Evolutionary conservation across 108 stramenopile genomes (phyloP).

Genomic region (Cyclotella kingstonii): DNA sequence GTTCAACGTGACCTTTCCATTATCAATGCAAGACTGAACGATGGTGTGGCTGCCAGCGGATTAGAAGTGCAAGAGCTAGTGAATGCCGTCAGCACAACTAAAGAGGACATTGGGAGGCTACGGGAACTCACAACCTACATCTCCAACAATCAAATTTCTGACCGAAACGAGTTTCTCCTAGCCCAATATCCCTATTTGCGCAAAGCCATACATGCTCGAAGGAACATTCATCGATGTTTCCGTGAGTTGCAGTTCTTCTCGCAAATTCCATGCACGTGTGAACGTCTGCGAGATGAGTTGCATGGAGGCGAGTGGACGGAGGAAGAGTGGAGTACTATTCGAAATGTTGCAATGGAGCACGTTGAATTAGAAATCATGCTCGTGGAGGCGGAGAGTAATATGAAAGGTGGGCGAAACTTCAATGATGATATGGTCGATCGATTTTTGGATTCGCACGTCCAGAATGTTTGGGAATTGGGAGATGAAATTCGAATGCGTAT

Average conservation of each 20-base stretch:
- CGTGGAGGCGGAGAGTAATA: slow-evolving; percentile 84
- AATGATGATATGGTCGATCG: slow-evolving; percentile 75
- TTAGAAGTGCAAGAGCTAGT: slow-evolving; percentile 87
- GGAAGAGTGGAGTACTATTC: slow-evolving; percentile 80
- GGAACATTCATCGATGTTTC: slow-evolving; percentile 79
- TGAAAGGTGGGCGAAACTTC: slow-evolving; percentile 54
- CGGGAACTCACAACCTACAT: slow-evolving; percentile 87
- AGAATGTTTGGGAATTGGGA: slow-evolving; percentile 92
- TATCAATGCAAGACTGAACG: slow-evolving; percentile 82
- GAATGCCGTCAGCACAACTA: slow-evolving; percentile 78
- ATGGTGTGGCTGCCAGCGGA: slow-evolving; percentile 85
- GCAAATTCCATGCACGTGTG: slow-evolving; percentile 82
- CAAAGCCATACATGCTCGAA: slow-evolving; percentile 76
- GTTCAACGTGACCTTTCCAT: slow-evolving; percentile 71
- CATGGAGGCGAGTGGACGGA: slow-evolving; percentile 82
- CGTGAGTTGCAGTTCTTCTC: slow-evolving; percentile 85
- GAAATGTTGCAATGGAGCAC: slow-evolving; percentile 79
- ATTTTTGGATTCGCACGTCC: slow-evolving; percentile 80
- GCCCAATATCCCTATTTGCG: slow-evolving; percentile 77
- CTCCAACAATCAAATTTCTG: slow-evolving; percentile 44
- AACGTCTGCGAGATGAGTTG: slow-evolving; percentile 81
- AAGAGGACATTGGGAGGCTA: slow-evolving; percentile 75
- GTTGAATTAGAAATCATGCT: slow-evolving; percentile 86
- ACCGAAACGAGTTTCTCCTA: slow-evolving; percentile 57
- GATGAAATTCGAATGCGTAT: slow-evolving; percentile 87